Conservation (phyloP, 192 early-diverging fungal species). For the Radiomyces spectabilis region DNA sequence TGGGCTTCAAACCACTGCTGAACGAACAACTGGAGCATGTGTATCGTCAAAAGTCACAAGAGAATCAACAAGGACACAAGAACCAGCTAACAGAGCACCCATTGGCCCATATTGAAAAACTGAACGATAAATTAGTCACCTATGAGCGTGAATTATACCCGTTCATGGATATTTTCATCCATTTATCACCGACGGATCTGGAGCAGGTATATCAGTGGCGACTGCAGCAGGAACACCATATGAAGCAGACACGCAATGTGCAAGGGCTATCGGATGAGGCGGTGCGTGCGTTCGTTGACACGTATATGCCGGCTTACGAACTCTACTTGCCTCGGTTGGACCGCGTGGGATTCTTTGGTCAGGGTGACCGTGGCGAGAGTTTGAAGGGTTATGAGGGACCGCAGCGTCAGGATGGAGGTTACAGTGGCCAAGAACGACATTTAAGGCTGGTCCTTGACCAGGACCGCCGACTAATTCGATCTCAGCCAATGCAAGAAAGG, state of each 20-base stretch:
- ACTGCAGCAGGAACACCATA: slow-evolving; percentile 72
- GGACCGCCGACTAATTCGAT: slow-evolving; percentile 27
- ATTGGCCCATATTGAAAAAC: slow-evolving; percentile 28
- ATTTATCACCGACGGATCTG: slow-evolving; percentile 52
- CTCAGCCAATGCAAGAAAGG: no score
- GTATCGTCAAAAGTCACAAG: slow-evolving; percentile 7
- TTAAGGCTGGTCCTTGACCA: slow-evolving; percentile 31
- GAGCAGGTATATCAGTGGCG: slow-evolving; percentile 79
- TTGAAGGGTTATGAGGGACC: slow-evolving; percentile 14
- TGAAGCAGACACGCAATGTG: slow-evolving; percentile 36
- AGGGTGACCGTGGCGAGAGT: not conserved
- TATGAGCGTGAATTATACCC: slow-evolving; percentile 58
- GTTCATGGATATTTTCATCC: slow-evolving; percentile 72
- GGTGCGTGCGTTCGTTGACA: slow-evolving; percentile 75
- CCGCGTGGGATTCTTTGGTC: slow-evolving; percentile 39
- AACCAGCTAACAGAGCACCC: slow-evolving; percentile 25
- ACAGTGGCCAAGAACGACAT: slow-evolving; percentile 20
- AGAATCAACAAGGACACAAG: not conserved
- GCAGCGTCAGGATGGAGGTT: not conserved
- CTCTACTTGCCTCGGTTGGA: slow-evolving; percentile 44
- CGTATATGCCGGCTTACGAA: slow-evolving; percentile 84
- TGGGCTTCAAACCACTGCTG: slow-evolving; percentile 72
- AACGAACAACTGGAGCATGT: slow-evolving; percentile 8
- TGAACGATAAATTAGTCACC: slow-evolving; percentile 40
- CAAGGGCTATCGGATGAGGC: slow-evolving; percentile 63